phyloP scores from a whole-genome alignment of 805 yeast species.

The Kuraishia hungarica region DNA sequence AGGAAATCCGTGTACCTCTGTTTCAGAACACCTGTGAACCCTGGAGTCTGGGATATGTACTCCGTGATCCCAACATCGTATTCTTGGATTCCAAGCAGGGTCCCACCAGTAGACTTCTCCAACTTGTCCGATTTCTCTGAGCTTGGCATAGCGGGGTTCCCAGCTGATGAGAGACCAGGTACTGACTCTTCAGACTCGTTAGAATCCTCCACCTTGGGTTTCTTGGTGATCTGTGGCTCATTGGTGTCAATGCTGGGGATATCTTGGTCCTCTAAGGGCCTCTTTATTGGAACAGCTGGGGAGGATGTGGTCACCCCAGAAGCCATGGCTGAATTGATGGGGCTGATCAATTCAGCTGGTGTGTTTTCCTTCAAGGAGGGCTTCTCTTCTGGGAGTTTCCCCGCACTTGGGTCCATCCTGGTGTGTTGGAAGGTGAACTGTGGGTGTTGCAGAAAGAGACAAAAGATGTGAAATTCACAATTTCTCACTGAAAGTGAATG shows the following conservation, averaged over 20 bases:
- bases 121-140: not conserved
- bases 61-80: slow-evolving; percentile 82
- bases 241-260: not conserved
- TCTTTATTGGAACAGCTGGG: not conserved
- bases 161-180: too few relatives aligned
- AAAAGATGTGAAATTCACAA: too few relatives aligned
- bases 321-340: too few relatives aligned
- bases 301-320: too few relatives aligned
- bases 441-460: not conserved
- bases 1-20: slow-evolving; percentile 89
- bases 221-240: not conserved
- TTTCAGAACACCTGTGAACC: slow-evolving; percentile 75
- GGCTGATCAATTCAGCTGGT: too few relatives aligned
- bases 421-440: too few relatives aligned
- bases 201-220: not conserved
- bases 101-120: not conserved
- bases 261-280: not conserved
- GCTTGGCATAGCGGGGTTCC: too few relatives aligned
- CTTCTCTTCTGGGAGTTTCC: too few relatives aligned
- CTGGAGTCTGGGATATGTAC: slow-evolving; percentile 47
- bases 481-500: too few relatives aligned
- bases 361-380: too few relatives aligned
- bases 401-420: too few relatives aligned
- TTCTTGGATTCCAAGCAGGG: slow-evolving; percentile 46
- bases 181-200: too few relatives aligned